phyloP scores from a whole-genome alignment of 1,284 basidiomycete species.

The Kwoniella shivajii region DNA sequence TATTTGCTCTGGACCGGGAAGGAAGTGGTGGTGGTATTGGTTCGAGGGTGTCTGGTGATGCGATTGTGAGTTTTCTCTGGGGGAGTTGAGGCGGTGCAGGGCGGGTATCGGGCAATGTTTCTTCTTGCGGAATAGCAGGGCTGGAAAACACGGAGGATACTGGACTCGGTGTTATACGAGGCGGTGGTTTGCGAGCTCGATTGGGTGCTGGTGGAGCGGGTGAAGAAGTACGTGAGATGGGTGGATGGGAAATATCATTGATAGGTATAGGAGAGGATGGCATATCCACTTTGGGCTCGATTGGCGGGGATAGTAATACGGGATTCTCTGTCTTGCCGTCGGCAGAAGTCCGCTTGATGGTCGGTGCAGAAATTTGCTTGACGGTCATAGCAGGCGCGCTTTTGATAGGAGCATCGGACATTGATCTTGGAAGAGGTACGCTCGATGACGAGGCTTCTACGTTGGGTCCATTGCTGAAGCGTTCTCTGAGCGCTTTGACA shows the following conservation, averaged over 20 bases:
- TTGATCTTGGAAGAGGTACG: conserved; percentile 6
- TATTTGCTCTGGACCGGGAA: conserved; percentile 15
- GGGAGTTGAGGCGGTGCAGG: conserved; percentile 10
- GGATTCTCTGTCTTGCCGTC: conserved; percentile 13
- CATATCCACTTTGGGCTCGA: background rate
- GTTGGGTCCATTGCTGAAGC: conserved; percentile 15
- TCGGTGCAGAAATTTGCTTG: conserved; percentile 13
- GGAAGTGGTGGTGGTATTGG: conserved; percentile 20
- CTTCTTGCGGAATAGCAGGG: background rate
- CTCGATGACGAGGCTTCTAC: conserved; percentile 7
- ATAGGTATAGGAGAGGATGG: background rate
- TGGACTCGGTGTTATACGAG: conserved; percentile 7
- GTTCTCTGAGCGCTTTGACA: conserved; percentile 30
- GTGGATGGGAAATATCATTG: conserved; percentile 3
- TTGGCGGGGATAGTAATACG: conserved; percentile 3
- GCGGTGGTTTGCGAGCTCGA: conserved; percentile 23
- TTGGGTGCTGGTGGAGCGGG: conserved; percentile 27
- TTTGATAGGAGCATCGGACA: conserved; percentile 3
- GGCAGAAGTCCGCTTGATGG: conserved; percentile 18
- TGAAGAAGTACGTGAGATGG: conserved; percentile 12
- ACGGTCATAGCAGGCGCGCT: background rate
- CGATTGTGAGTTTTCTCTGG: conserved; percentile 5
- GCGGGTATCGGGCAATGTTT: background rate
- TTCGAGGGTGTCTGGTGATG: conserved; percentile 3
- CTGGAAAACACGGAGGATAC: conserved; percentile 6